Percentiles rank a stretch among this genome's conserved stretches.
Conservation (phyloP, 1,284 basidiomycete species). For the Microstroma glucosiphilum region DNA sequence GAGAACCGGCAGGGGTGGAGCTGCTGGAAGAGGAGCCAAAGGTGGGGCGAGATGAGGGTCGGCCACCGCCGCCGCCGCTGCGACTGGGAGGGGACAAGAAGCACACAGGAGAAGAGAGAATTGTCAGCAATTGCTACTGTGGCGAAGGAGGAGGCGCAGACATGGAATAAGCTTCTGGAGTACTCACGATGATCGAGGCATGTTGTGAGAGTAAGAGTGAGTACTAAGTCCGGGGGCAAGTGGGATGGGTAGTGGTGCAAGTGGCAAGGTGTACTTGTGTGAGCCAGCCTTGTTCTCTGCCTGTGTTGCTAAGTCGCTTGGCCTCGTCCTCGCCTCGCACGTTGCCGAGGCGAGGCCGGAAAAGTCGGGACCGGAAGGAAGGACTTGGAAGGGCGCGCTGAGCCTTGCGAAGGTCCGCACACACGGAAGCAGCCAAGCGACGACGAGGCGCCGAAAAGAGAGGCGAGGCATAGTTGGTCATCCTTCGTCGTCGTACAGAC, state of each 20-base stretch:
- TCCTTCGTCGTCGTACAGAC: not conserved
- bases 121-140: not conserved
- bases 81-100: conserved; percentile 11
- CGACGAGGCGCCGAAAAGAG: not conserved
- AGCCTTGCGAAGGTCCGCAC: not conserved
- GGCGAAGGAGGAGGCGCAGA: not conserved
- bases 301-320: too few relatives aligned
- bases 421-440: not conserved
- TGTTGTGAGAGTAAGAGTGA: conserved; percentile 21
- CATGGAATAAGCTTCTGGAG: not conserved
- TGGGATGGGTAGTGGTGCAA: not conserved
- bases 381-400: too few relatives aligned
- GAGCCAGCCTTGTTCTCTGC: too few relatives aligned
- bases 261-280: too few relatives aligned
- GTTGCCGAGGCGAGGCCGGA: too few relatives aligned
- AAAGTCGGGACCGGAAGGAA: too few relatives aligned
- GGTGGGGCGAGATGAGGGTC: conserved; percentile 28
- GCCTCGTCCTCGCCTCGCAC: too few relatives aligned
- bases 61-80: conserved; percentile 29
- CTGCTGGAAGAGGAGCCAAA: conserved; percentile 2
- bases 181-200: conserved; percentile 43
- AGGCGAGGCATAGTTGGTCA: not conserved
- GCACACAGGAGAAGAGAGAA: not conserved
- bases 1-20: conserved; percentile 2
- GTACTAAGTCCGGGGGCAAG: too few relatives aligned